phyloP scores from a whole-genome alignment of 1,284 basidiomycete genomes.

The Fomitopsis schrenkii region DNA sequence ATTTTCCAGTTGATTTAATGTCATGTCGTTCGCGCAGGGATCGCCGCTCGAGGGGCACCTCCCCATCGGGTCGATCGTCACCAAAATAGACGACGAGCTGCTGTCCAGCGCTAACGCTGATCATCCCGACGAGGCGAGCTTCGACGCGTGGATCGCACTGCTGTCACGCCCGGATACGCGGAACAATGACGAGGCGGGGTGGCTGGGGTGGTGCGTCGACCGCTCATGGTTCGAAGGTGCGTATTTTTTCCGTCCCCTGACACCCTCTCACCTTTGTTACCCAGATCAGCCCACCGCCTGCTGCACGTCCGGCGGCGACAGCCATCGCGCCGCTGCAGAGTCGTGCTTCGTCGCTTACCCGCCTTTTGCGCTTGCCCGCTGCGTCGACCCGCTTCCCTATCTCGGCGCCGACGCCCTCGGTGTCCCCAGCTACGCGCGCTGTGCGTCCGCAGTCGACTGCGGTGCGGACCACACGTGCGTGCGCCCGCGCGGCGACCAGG shows the following conservation, averaged over 20 bases:
- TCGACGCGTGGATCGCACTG: constrained; percentile 46
- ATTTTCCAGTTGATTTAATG: constrained; percentile 9
- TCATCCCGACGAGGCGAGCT: constrained; percentile 8
- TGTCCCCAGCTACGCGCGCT: constrained; percentile 26
- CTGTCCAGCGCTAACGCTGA: constrained; percentile 24
- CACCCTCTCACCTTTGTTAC: not conserved
- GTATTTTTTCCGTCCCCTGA: constrained; percentile 10
- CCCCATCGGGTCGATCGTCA: constrained; percentile 48
- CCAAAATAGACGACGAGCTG: constrained; percentile 50
- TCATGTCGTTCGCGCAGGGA: constrained; percentile 31
- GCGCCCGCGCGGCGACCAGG: constrained; percentile 38
- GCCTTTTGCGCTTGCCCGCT: constrained; percentile 28
- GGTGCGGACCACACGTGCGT: constrained; percentile 37
- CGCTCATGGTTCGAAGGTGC: constrained; percentile 29
- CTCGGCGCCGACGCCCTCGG: constrained; percentile 29
- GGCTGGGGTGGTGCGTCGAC: constrained; percentile 67
- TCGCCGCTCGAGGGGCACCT: constrained; percentile 54
- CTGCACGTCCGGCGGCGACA: constrained; percentile 5
- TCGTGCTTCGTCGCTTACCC: constrained; percentile 40
- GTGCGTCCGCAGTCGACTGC: constrained; percentile 33
- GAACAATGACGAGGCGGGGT: constrained; percentile 36
- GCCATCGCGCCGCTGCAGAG: not conserved
- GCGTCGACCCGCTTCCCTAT: constrained; percentile 51
- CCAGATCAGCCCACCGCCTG: constrained; percentile 18
- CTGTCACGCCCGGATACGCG: constrained; percentile 21